Evolutionary conservation across 2,329 filamentous ascomycete species (phyloP), one percentile per base, ranked within the genome.

Genomic region (Neonectria neomacrospora): DNA sequence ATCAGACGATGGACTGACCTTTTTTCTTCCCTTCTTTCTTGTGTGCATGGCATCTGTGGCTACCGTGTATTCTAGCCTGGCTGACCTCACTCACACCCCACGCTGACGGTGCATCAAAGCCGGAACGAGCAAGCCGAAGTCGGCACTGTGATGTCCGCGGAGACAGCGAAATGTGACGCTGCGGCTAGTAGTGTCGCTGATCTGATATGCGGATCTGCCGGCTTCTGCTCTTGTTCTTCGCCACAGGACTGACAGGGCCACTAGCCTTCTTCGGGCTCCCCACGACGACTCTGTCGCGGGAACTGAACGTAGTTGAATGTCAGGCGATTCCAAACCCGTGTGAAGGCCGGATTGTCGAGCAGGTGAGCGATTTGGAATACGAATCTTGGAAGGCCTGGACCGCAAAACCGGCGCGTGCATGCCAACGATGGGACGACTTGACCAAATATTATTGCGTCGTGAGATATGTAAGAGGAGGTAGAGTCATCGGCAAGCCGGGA

Each of bases 231-330:
- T 28, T 18, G 23, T 22, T 45, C 12, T 34, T 22, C 14, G 52
- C 20, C 26, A 50, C 47, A 11, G 8, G 59, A 62, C 57, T 57
- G 54, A 32, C 59, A 62, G 54, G 59, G 59, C 59, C 54, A n/a
- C 11, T 48, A 47, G 48, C 59, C 58, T 28, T 52, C 45, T 55
- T 61, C 41, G 18, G 39, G 58, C 51, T 9, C 39, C 20, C 12
- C 20, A 7, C 18, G n/a, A 22, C n/a, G 26, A 14, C 20, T 32
- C 30, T 48, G 26, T 5, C 6, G 2, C 18, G 11, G 9, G 9
- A n/a, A 50, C 28, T 20, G 11, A 10, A 20, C 26, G 9, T 18
- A 3, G 28, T 32, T 11, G 14, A 22, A 14, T 26, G 6, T 6
- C 28, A 32, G 47, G 44, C 30, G 44, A 48, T 50, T 32, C 11